Evolutionary conservation across 2,329 filamentous ascomycete genomes (phyloP), one percentile per base, ranked within the genome.

Genomic region (Samsoniella hepiali): DNA sequence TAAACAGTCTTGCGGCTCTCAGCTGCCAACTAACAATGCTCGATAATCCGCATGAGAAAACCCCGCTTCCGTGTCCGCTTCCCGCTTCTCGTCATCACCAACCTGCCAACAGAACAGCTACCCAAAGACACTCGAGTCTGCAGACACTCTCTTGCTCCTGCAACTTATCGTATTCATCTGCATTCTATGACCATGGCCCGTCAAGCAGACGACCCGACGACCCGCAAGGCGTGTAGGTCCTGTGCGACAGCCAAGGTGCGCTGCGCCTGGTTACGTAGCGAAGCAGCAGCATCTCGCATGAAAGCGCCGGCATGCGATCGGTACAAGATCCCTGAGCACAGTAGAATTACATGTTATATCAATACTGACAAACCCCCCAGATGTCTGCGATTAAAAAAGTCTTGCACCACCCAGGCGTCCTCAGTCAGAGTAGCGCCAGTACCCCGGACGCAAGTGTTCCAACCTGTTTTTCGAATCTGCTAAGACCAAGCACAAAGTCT

Each of bases 21-120:
- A 22, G 22, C 22, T 22, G 22, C 22, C 22, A 22, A 22, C 22
- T 22, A 22, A 22, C 34, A 34, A 34, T 34, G 22, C 22, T 22
- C 34, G 9, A 9, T 34, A 34, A 34, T 34, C 34, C 9, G 5
- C 34, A 34, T 13, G 11, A 40, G 38, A 29, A 47, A 47, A 47
- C 29, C 45, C 55, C 55, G 55, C 55, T 58, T 58, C 55, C 55
- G 55, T 58, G 55, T 58, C 55, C 55, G 55, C 2, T 42, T 44
- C 22, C 54, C 54, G 54, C 29, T 44, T 27, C 47, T 17, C 47
- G 6, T 50, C 47, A 34, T 53, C 50, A 34, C 17, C 50, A 34
- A 6, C 50, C 11, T 17, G 5, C 15, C 3, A 9, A 11, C 31
- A 36, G 11, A 11, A 5, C 2, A 9, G 50, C 17, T 22, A 3